phyloP scores from a whole-genome alignment of 352 stramenopile genomes.

The Globisporangium barbulae region DNA sequence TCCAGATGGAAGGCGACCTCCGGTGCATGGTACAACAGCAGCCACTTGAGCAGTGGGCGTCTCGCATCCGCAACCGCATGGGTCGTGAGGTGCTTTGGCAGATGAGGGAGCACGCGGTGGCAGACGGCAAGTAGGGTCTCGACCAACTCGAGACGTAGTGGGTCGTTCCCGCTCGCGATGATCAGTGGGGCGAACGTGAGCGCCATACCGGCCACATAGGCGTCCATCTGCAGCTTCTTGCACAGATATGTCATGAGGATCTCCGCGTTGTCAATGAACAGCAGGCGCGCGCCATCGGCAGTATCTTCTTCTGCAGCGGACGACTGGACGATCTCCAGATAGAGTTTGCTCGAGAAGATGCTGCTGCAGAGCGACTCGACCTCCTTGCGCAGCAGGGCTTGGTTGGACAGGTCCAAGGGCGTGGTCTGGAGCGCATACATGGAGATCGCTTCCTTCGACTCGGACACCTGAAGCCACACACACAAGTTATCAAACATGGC shows the following conservation, averaged over 20 bases:
- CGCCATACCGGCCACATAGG: constrained; percentile 43
- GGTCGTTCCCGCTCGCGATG: constrained; percentile 58
- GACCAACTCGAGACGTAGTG: constrained; percentile 58
- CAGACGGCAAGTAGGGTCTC: constrained; percentile 46
- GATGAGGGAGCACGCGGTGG: constrained; percentile 45
- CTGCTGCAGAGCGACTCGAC: constrained; percentile 56
- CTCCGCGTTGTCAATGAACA: constrained; percentile 79
- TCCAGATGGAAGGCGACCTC: constrained; percentile 71
- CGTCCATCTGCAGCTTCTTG: constrained; percentile 51
- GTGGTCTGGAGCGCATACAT: constrained; percentile 76
- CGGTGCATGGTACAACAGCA: constrained; percentile 76
- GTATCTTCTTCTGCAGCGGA: constrained; percentile 27
- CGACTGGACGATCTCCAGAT: constrained; percentile 33
- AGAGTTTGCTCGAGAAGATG: constrained; percentile 59
- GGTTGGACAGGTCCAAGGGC: constrained; percentile 47
- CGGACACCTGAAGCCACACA: constrained; percentile 8
- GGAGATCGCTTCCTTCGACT: constrained; percentile 40
- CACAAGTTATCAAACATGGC: neutral
- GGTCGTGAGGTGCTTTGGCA: constrained; percentile 31
- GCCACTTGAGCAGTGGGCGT: constrained; percentile 54
- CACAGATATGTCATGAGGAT: constrained; percentile 65
- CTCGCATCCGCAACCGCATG: constrained; percentile 29
- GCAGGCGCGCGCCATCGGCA: constrained; percentile 48
- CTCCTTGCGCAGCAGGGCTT: constrained; percentile 59
- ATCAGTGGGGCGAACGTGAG: constrained; percentile 58